Evolutionary conservation across 805 yeast species (phyloP), one percentile per base, ranked within the genome.

Genomic region (Sugiyamaella lignohabitans): DNA sequence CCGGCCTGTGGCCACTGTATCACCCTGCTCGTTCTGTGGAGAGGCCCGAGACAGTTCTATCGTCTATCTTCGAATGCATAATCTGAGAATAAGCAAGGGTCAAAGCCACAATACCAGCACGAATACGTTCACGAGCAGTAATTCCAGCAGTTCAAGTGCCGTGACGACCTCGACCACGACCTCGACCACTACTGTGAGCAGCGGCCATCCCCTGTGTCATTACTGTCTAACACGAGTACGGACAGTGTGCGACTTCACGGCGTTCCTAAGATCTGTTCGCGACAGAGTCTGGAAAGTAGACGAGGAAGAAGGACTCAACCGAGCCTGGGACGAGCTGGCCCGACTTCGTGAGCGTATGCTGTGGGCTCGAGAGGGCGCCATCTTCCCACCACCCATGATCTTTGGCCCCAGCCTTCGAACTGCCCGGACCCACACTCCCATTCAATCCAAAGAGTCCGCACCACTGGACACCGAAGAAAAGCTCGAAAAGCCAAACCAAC

Each of bases 1-100:
- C 38, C 40, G 42, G 2, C 91, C 95, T 0, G 80, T 84, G 16
- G 95, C 95, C 0, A 75, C 84, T 19, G 71, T 74, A 43, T 78
- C 79, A 1, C 79, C 88, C 3, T 91, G 98, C 66, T 72, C 88
- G 3, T 70, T 91, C 38, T 91, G 98, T 68, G 91, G 89, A 4
- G 97, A 89, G 63, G 60, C 66, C 10, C 73, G 95, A 50, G 74
- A 75, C 58, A 87, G 80, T 57, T 73, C 78, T 46, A 69, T 85
- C 50, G 84, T 82, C 54, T 88, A 86, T 64, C 82, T 91, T 1
- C 75, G 98, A 52, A 65, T 87, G 53, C 85, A 88, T 61, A 74
- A 76, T 46, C 67, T 89, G 59, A 81, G 79, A 52, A 67, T 76
- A 11, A 50, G 46, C 17, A 45, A 58, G 10, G 49, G 57, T 21